Evolutionary conservation across 495 filamentous ascomycete species (phyloP), one percentile per base, ranked within the genome.

Genomic region (Aspergillus carlsbadensis): DNA sequence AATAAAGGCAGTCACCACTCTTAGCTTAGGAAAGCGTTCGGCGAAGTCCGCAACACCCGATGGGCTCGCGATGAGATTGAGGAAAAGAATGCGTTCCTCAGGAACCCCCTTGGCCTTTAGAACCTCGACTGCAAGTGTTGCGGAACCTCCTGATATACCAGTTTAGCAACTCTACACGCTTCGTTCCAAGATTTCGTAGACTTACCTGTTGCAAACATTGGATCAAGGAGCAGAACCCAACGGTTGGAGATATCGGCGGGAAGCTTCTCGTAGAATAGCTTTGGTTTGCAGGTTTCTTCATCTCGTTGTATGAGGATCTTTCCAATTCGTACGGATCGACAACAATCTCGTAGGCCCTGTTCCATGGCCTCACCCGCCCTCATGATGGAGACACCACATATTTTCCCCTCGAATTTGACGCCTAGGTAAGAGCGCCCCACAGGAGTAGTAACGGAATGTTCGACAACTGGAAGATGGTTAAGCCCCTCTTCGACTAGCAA

Each of bases 341-440:
- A 98, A 74, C 95, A 98, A 72, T 98, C 93, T 17, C 95, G 81
- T 59, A 98, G 75, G 2, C 91, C 94, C 73, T 98, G 92, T 76
- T 98, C 94, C 94, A 98, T 98, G 33, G 93, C 89, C 71, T 98
- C 94, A 31, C 94, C 95, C 8, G 94, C 94, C 47, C 94, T 84
- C 94, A 98, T 98, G 62, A 98, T 98, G 10, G 89, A 95, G 40
- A 98, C 94, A 33, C 94, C 95, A 69, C 94, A 98, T 62, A 98
- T 98, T 73, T 98, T 96, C 36, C 94, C 94, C 68, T 98, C 87
- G 65, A 98, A 98, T 66, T 90, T 87, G 41, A 98, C 89, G 10
- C 94, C 95, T 10, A 88, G 79, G 69, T 98, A 98, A n/a, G 83
- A 78, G 51, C 86, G 84, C 24, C 91, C 95, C 55, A 96, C 89